Percentiles rank a stretch among this genome's conserved stretches.
Evolutionary conservation across 2,329 filamentous ascomycete genomes (phyloP).

Genomic region (Cordyceps cateniannulata): DNA sequence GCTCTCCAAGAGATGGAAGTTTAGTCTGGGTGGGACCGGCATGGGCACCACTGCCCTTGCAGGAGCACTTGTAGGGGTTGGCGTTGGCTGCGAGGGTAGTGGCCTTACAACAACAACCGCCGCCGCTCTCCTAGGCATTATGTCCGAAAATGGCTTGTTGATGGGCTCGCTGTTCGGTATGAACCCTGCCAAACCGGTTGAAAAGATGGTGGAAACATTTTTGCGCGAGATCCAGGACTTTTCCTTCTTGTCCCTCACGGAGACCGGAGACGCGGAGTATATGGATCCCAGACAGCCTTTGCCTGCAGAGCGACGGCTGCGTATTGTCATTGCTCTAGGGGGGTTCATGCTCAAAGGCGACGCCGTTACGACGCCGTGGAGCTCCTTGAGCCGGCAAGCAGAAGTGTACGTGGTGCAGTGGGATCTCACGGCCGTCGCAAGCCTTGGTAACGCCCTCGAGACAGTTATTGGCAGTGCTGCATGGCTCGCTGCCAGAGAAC

Average conservation of each 20-base stretch:
- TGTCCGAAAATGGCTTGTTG: constrained; percentile 72
- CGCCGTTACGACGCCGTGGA: constrained; percentile 66
- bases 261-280: constrained; percentile 31
- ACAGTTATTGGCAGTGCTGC: constrained; percentile 72
- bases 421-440: constrained; percentile 71
- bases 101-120: constrained; percentile 69
- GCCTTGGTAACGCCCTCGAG: constrained; percentile 71
- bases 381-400: constrained; percentile 60
- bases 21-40: constrained; percentile 44
- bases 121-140: constrained; percentile 69
- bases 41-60: constrained; percentile 66
- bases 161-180: constrained; percentile 86
- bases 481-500: constrained; percentile 63
- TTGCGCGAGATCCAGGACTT: constrained; percentile 83
- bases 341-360: constrained; percentile 76
- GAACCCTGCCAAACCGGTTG: constrained; percentile 78
- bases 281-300: constrained; percentile 45
- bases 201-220: constrained; percentile 84
- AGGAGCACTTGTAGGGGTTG: constrained; percentile 68
- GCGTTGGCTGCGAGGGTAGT: constrained; percentile 72
- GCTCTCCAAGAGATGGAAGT: constrained; percentile 63
- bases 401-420: constrained; percentile 81
- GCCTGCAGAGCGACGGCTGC: constrained; percentile 59
- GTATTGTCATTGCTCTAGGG: constrained; percentile 75
- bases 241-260: constrained; percentile 69